Percentiles rank a stretch among this genome's conserved stretches.
Evolutionary conservation across 305 asterid genomes (phyloP).

Genomic region (Plantago rigida): DNA sequence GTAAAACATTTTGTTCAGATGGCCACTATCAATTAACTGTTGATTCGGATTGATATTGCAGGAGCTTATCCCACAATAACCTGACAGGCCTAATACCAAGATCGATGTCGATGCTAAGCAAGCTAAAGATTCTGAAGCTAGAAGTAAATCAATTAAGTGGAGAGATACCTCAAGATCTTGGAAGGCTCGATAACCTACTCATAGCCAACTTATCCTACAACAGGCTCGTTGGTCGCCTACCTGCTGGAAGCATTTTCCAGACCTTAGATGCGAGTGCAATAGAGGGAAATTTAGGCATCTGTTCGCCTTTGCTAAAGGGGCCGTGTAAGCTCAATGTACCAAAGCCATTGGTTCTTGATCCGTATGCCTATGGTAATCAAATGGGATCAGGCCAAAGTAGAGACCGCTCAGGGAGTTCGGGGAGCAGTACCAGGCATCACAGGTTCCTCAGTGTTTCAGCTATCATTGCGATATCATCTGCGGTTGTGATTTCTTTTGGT

Average conservation of each 20-base stretch:
- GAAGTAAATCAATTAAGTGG: conserved; percentile 73
- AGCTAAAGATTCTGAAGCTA: conserved; percentile 74
- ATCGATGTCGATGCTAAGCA: conserved; percentile 56
- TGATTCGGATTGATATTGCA: conserved; percentile 24
- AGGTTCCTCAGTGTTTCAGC: conserved; percentile 76
- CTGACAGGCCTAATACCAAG: conserved; percentile 61
- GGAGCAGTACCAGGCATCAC: conserved; percentile 27
- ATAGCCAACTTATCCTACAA: conserved; percentile 75
- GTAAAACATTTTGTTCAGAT: background rate
- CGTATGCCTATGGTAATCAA: conserved; percentile 61
- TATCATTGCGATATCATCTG: conserved; percentile 77
- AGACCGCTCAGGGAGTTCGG: conserved; percentile 21
- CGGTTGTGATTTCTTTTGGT: conserved; percentile 54
- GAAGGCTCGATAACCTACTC: conserved; percentile 60
- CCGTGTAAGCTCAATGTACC: conserved; percentile 75
- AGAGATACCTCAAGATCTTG: conserved; percentile 78
- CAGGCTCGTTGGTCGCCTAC: conserved; percentile 69
- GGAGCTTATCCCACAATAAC: conserved; percentile 88
- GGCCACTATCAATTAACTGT: background rate
- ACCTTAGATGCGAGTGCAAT: conserved; percentile 64
- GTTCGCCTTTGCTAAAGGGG: conserved; percentile 72
- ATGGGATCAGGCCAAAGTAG: conserved; percentile 27
- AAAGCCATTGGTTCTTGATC: conserved; percentile 85
- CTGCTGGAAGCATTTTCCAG: conserved; percentile 57
- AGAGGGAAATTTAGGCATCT: conserved; percentile 74